phyloP scores from a whole-genome alignment of 2,329 filamentous ascomycete genomes.

The Nigrospora osmanthi region DNA sequence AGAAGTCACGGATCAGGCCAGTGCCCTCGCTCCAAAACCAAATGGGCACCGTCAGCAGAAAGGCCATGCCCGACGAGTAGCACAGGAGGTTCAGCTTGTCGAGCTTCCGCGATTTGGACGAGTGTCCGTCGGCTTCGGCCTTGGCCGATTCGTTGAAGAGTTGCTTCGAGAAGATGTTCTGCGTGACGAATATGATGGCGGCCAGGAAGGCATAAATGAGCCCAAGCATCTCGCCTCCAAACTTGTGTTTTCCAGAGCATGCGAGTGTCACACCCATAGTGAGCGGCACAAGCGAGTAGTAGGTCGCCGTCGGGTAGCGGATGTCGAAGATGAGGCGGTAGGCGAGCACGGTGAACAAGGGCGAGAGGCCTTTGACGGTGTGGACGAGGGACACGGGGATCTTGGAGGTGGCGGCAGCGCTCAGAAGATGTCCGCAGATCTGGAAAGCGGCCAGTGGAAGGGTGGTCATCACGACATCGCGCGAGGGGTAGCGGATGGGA shows the following conservation, averaged over 20 bases:
- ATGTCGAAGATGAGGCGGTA: constrained; percentile 88
- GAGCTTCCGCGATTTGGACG: constrained; percentile 64
- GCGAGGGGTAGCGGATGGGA: constrained; percentile 72
- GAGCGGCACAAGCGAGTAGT: constrained; percentile 81
- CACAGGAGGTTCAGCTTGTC: constrained; percentile 96
- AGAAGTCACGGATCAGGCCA: constrained; percentile 66
- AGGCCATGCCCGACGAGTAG: constrained; percentile 93
- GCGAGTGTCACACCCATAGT: constrained; percentile 94
- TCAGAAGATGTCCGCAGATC: constrained; percentile 86
- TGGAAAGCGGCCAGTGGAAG: constrained; percentile 91
- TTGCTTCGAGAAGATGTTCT: constrained; percentile 97
- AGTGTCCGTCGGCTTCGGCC: constrained; percentile 66
- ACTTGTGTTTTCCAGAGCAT: constrained; percentile 73
- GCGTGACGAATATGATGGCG: constrained; percentile 92
- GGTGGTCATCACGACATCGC: constrained; percentile 77
- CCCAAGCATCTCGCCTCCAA: constrained; percentile 83
- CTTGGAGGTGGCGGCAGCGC: constrained; percentile 85
- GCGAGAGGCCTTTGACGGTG: constrained; percentile 96
- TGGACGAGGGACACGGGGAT: constrained; percentile 97
- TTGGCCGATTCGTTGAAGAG: constrained; percentile 91
- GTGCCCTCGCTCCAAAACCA: constrained; percentile 92
- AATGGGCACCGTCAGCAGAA: constrained; percentile 78
- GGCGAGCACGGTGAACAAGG: constrained; percentile 88
- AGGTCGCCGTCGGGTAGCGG: constrained; percentile 78
- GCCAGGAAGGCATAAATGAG: constrained; percentile 81